Conservation (phyloP, 2,329 filamentous ascomycete species). For the Alternaria novae-zelandiae region DNA sequence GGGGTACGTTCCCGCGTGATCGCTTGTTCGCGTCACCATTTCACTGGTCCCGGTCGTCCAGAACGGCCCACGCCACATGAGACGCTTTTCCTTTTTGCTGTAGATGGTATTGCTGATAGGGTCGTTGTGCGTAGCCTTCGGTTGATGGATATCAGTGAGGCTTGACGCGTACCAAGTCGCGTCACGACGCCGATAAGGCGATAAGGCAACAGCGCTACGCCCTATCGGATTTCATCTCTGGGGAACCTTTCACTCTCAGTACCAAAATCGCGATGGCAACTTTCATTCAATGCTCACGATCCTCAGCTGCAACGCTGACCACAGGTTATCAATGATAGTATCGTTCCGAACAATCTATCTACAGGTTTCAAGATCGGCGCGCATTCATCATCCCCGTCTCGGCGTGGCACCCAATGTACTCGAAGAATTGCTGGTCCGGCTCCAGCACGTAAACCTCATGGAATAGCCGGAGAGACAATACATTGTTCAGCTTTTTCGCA, state of each 20-base stretch:
- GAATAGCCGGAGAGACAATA: slow-evolving; percentile 48
- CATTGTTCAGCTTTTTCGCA: slow-evolving; percentile 46
- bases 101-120: neutral
- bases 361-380: neutral
- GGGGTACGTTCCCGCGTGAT: slow-evolving; percentile 33
- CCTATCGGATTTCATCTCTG: neutral
- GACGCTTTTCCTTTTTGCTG: neutral
- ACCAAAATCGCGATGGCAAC: neutral
- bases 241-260: neutral
- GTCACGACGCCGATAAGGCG: slow-evolving; percentile 25
- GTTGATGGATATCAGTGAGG: neutral
- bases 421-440: slow-evolving; percentile 51
- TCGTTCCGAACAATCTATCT: neutral
- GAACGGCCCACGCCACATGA: neutral
- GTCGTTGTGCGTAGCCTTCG: neutral
- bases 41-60: neutral
- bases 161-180: slow-evolving; percentile 6
- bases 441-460: slow-evolving; percentile 53
- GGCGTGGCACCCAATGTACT: slow-evolving; percentile 52
- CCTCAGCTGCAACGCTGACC: neutral
- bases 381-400: slow-evolving; percentile 43
- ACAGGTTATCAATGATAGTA: no score
- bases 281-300: neutral
- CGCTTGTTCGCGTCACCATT: slow-evolving; percentile 21
- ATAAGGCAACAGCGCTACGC: slow-evolving; percentile 21